Conservation (phyloP, 2,329 filamentous ascomycete genomes). For the Hymenoscyphus linearis region DNA sequence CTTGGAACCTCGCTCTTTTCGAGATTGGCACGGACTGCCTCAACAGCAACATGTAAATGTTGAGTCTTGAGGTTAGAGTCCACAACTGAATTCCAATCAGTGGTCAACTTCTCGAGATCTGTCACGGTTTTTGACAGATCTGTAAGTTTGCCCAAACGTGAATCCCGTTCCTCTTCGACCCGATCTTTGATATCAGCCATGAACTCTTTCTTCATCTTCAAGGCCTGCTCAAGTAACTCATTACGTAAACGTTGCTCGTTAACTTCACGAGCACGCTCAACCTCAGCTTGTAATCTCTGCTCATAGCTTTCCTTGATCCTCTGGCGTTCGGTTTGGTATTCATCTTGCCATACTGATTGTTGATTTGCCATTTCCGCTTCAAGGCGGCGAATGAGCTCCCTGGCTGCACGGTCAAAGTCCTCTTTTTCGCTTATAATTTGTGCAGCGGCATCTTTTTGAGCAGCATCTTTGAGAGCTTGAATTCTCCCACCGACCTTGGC, state of each 20-base stretch:
- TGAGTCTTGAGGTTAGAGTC: slow-evolving; percentile 90
- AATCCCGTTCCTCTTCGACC: slow-evolving; percentile 83
- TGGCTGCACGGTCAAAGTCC: slow-evolving; percentile 82
- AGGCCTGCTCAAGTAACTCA: slow-evolving; percentile 82
- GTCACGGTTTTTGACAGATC: slow-evolving; percentile 72
- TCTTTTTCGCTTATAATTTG: slow-evolving; percentile 52
- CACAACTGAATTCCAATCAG: slow-evolving; percentile 85
- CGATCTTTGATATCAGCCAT: slow-evolving; percentile 69
- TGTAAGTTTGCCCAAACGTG: slow-evolving; percentile 78
- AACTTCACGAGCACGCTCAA: slow-evolving; percentile 73
- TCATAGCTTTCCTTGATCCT: slow-evolving; percentile 74
- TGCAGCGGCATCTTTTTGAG: slow-evolving; percentile 69
- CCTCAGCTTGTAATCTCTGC: slow-evolving; percentile 69
- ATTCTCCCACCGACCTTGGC: slow-evolving; percentile 75
- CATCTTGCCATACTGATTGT: slow-evolving; percentile 75
- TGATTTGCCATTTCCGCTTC: slow-evolving; percentile 78
- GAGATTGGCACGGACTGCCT: slow-evolving; percentile 81
- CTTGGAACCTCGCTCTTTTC: slow-evolving; percentile 68
- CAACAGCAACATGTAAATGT: slow-evolving; percentile 91
- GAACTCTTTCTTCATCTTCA: slow-evolving; percentile 83
- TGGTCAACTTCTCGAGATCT: slow-evolving; percentile 82
- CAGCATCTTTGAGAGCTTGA: slow-evolving; percentile 62
- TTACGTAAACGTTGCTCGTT: slow-evolving; percentile 81
- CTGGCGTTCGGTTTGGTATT: slow-evolving; percentile 84
- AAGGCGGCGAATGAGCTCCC: slow-evolving; percentile 81